Evolutionary conservation across 805 yeast species (phyloP), one percentile per base, ranked within the genome.

Genomic region (Metschnikowia chrysomelidarum): DNA sequence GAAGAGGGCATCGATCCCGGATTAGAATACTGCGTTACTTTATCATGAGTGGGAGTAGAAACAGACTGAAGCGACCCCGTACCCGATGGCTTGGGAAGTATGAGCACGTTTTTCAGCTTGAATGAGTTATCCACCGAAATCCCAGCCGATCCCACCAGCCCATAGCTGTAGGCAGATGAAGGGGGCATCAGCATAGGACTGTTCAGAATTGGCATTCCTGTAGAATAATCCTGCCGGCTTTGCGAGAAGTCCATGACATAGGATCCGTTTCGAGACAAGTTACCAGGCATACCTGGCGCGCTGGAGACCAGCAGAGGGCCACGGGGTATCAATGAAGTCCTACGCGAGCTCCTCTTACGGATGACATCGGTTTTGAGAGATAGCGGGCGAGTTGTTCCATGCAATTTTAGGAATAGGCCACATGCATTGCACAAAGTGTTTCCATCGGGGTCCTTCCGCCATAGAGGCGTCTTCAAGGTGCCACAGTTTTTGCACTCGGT

Each of bases 371-470:
- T 75, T 40, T 75, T 75, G 37, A 75, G 58, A 16, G 80, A 71
- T 16, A 78, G 57, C 2, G 83, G 83, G 33, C 83, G 57, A 53
- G 75, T 75, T 3, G 82, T 74, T 12, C 83, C 83, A 48, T 78
- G 83, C 13, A 78, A 56, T 48, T 77, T 77, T 35, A 71, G 67
- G 49, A 77, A 78, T 15, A 78, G 59, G 0, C 83, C 83, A 59
- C 83, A 78, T 0, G 83, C 83, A 50, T 78, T 78, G 51, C 83
- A 78, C 4, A 78, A 59, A 3, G 82, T 76, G 41, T 76, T 73
- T 1, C 83, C 83, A 18, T 57, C 64, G 5, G 78, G 71, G 49
- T 77, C 80, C 49, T 76, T 67, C 28, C 83, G 58, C 83, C 83
- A 78, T 16, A 78, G 59, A 1, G 83, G 83, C 0, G 83, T 78